Evolutionary conservation across 352 stramenopile species (phyloP), one percentile per base, ranked within the genome.

Genomic region (Pythium myriotylum): DNA sequence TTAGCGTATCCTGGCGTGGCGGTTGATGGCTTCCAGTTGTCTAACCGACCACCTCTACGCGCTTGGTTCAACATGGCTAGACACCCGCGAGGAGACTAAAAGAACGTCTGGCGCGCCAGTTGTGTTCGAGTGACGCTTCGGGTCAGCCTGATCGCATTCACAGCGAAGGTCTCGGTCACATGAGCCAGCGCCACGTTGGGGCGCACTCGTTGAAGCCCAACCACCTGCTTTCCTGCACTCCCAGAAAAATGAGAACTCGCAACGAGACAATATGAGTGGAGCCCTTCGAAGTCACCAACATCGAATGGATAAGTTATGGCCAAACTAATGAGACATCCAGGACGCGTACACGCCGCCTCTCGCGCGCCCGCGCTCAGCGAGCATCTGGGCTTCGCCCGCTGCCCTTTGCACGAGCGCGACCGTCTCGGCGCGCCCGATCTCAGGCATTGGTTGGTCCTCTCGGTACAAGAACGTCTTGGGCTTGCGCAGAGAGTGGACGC

Each of bases 401-500:
- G 72, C 69, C 8, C 43, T 54, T 10, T 65, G 20, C 58, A 84
- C 76, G 17, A 84, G 64, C 16, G 53, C 56, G 22, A 71, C 24
- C 0, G 67, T 73, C 39, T 81, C 61, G 22, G 69, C 24, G 20
- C 63, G 43, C 2, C 43, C 63, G n/a, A 85, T 43, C 24, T 73
- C 64, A 14, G 52, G 33, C 13, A 74, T 46, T 8, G 67, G 4
- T 4, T 74, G 61, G 27, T 81, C 66, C 46, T 68, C 35, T 40
- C 65, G 68, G 75, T 81, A 91, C 24, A 91, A 43, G 24, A 78
- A 82, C 37, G 64, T 54, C 24, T 10, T 59, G 9, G 77, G 76
- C 54, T 82, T 81, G n/a, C 81, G 75, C 35, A 72, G 70, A 27
- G 41, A 49, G 32, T 79, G 77, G 19, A 88, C 60, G 32, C 80